A percentile compares a stretch with the other conserved stretches of the same genome.
Evolutionary conservation across 2,329 filamentous ascomycete species (phyloP).

Genomic region (Trichoderma semiorbis): DNA sequence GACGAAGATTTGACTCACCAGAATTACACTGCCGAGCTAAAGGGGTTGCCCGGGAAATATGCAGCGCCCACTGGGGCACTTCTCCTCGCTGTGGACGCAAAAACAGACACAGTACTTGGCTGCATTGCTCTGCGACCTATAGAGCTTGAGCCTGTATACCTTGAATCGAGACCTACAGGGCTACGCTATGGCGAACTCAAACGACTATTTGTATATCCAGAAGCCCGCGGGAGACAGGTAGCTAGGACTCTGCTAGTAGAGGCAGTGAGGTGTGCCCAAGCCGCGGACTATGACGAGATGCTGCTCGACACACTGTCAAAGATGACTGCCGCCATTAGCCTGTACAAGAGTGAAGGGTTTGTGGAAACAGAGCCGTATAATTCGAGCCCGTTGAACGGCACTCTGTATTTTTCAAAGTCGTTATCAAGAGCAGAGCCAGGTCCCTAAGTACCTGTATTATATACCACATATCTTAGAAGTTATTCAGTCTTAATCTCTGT

Average conservation of each 20-base stretch:
- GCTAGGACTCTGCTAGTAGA: constrained; percentile 24
- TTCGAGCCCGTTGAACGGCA: constrained; percentile 23
- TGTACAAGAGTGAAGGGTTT: constrained; percentile 29
- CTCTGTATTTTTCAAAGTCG: constrained; percentile 22
- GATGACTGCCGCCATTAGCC: constrained; percentile 25
- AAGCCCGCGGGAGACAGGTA: constrained; percentile 25
- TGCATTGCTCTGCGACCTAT: constrained; percentile 28
- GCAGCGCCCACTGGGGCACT: constrained; percentile 25
- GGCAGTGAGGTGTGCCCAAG: constrained; percentile 17
- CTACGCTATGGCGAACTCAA: constrained; percentile 27
- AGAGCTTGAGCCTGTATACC: constrained; percentile 19
- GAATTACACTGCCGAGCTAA: constrained; percentile 25
- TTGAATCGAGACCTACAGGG: neutral
- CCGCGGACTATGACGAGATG: constrained; percentile 24
- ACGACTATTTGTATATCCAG: constrained; percentile 29
- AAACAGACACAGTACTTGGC: constrained; percentile 23
- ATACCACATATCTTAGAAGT: neutral
- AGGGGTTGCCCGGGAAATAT: constrained; percentile 28
- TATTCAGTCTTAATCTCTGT: neutral
- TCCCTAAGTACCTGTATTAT: neutral
- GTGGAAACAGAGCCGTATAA: constrained; percentile 22
- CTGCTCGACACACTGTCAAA: constrained; percentile 26
- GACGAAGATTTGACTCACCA: constrained; percentile 29
- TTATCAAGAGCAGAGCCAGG: neutral
- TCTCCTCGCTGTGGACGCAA: constrained; percentile 24